phyloP scores from a whole-genome alignment of 2,329 filamentous ascomycete genomes.

The Pseudogymnoascus sp. region DNA sequence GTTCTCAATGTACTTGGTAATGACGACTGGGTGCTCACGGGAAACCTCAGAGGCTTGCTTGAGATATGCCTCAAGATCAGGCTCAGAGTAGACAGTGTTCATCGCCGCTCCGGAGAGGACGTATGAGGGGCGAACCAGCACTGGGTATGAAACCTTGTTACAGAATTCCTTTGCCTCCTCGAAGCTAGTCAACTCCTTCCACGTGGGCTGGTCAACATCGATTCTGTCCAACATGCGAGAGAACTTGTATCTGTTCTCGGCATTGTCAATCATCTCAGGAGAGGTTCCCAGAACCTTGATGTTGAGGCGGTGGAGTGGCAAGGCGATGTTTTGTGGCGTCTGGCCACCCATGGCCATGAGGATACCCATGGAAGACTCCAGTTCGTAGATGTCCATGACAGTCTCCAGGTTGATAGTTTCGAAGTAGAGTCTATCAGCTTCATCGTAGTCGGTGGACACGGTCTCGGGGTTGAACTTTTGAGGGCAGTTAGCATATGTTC shows the following conservation, averaged over 20 bases:
- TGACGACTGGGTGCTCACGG: slow-evolving; percentile 90
- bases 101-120: slow-evolving; percentile 95
- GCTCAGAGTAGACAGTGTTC: slow-evolving; percentile 97
- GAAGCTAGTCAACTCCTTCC: slow-evolving; percentile 96
- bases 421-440: slow-evolving; percentile 91
- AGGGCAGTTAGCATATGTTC: not conserved
- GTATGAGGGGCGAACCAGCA: slow-evolving; percentile 91
- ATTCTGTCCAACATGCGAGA: slow-evolving; percentile 95
- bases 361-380: slow-evolving; percentile 76
- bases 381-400: slow-evolving; percentile 84
- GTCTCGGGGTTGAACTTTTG: slow-evolving; percentile 73
- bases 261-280: slow-evolving; percentile 96
- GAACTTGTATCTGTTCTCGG: slow-evolving; percentile 98
- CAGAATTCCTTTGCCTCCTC: slow-evolving; percentile 86
- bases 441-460: slow-evolving; percentile 83
- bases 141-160: slow-evolving; percentile 80
- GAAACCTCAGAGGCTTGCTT: slow-evolving; percentile 90
- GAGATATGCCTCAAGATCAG: slow-evolving; percentile 81
- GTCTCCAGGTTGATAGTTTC: slow-evolving; percentile 91
- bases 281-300: slow-evolving; percentile 93
- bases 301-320: slow-evolving; percentile 78
- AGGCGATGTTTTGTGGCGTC: slow-evolving; percentile 93
- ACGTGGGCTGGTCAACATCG: slow-evolving; percentile 88
- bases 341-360: slow-evolving; percentile 96
- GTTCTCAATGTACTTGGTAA: slow-evolving; percentile 99